Evolutionary conservation across 257 asterid species (phyloP).

Genomic region (Linderniella brevidens): DNA sequence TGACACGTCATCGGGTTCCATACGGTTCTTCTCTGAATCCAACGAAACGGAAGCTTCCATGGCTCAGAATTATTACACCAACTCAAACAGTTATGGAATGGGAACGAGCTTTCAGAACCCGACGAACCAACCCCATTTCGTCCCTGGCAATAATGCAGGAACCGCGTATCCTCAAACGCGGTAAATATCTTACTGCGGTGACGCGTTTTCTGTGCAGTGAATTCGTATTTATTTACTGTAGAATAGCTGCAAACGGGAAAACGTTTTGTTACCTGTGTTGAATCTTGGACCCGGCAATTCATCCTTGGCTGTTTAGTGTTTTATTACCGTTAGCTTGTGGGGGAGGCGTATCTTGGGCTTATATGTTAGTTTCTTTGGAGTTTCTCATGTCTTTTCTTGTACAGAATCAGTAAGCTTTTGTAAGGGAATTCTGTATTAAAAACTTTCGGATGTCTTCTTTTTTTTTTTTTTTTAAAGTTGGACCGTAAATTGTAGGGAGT

Average conservation of each 20-base stretch:
- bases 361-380: no score
- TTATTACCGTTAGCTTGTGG: not conserved
- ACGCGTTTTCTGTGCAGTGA: constrained; percentile 12
- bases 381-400: no score
- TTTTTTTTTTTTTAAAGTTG: no score
- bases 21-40: constrained; percentile 16
- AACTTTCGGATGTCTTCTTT: no score
- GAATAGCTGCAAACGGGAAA: constrained; percentile 17
- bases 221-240: constrained; percentile 5
- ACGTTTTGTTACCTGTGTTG: no score
- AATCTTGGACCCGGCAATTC: no score
- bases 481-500: no score
- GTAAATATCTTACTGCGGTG: constrained; percentile 17
- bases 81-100: constrained; percentile 16
- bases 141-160: no score
- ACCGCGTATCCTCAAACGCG: constrained; percentile 15
- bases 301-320: constrained; percentile 45
- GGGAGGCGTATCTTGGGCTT: no score
- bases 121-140: constrained; percentile 12
- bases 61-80: constrained; percentile 11
- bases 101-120: constrained; percentile 24
- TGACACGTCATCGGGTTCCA: constrained; percentile 23
- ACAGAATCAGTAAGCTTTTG: no score
- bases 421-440: no score
- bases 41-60: constrained; percentile 14